Base-by-base conservation (phyloP, 140 eudicot genomes). In the Bidens hawaiensis region DNA sequence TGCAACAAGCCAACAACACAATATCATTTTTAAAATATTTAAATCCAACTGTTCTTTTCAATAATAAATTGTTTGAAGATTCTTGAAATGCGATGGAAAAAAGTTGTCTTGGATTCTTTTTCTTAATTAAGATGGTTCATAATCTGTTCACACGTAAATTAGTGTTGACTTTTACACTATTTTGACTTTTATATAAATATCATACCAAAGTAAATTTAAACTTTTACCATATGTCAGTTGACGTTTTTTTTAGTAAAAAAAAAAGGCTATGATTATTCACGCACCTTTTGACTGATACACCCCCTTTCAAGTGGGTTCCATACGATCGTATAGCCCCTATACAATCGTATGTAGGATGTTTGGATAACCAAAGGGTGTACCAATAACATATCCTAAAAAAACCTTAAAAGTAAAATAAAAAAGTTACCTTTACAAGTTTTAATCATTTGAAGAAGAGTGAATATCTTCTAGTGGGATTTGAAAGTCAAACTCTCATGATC, bases 401-500 rank as follows among this genome's bases (percentile, higher is more conserved):
- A 6, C 48, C 50, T 36, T 38, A 38, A 38, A 38, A 38, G 31
- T 21, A 46, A 18, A 48, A 19, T 18, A 6, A 26, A 15, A 25
- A 63, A 50, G 0, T 4, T 43, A 34, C 15, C 17, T 45, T 4
- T 15, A 31, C 7, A 40, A 21, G 3, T 19, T 46, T 9, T 19
- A 19, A 42, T 56, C 65, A 68, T 40, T 68, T 68, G 16, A 36
- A 50, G 52, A 23, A 23, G 42, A 14, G 30, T 66, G 9, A 3
- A 34, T 43, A 43, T 68, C 24, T 68, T 56, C 25, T 30, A 57
- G 63, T 49, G 69, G 76, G 23, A 49, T 60, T 42, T 34, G 27
- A 18, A 49, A 51, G 75, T 51, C 63, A 71, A 70, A 61, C 62
- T 67, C 42, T 64, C 52, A 72, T 72, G 77, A 72, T 72, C 60